These are phyloP conservation scores for Penicillium mononematosum DNA, from an alignment of 495 filamentous ascomycete genomes.

Conservation along the genomic window DNA sequence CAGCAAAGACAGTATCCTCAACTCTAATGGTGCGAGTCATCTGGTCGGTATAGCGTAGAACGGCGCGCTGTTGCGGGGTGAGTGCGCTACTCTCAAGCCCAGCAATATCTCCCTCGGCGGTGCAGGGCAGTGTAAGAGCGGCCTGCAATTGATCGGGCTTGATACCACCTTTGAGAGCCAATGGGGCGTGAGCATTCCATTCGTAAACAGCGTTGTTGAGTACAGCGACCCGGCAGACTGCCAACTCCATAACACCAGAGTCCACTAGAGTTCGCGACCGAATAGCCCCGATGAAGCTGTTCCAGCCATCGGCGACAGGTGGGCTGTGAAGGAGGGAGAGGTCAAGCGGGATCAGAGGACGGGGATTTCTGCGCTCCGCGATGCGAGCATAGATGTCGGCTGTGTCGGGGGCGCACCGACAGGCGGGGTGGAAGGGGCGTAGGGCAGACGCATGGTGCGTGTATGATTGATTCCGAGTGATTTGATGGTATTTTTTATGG, in stretches of 20 bases:
- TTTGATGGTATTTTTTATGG: neutral
- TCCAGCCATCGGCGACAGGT: conserved; percentile 72
- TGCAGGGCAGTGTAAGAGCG: conserved; percentile 41
- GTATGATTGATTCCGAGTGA: neutral
- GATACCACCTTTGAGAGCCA: conserved; percentile 50
- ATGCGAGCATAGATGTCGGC: conserved; percentile 59
- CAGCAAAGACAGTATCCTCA: conserved; percentile 57
- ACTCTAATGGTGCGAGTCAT: conserved; percentile 53
- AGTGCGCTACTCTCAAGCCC: conserved; percentile 41
- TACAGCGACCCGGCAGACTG: conserved; percentile 61
- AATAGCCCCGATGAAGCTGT: conserved; percentile 69
- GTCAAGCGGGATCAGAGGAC: conserved; percentile 65
- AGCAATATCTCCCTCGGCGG: conserved; percentile 28
- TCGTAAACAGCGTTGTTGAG: conserved; percentile 74
- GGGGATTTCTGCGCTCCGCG: conserved; percentile 57
- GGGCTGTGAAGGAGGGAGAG: conserved; percentile 69
- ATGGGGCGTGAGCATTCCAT: conserved; percentile 73
- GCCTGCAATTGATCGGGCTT: conserved; percentile 44
- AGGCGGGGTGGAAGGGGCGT: conserved; percentile 54
- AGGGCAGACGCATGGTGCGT: conserved; percentile 64
- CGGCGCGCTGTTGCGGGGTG: conserved; percentile 62
- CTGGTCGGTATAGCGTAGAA: conserved; percentile 49
- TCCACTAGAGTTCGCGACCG: conserved; percentile 64
- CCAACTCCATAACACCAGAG: conserved; percentile 49
- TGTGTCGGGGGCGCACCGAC: conserved; percentile 30